These are phyloP conservation scores for Leccinum variicolor DNA, from an alignment of 768 basidiomycete species.

Conservation along the genomic window DNA sequence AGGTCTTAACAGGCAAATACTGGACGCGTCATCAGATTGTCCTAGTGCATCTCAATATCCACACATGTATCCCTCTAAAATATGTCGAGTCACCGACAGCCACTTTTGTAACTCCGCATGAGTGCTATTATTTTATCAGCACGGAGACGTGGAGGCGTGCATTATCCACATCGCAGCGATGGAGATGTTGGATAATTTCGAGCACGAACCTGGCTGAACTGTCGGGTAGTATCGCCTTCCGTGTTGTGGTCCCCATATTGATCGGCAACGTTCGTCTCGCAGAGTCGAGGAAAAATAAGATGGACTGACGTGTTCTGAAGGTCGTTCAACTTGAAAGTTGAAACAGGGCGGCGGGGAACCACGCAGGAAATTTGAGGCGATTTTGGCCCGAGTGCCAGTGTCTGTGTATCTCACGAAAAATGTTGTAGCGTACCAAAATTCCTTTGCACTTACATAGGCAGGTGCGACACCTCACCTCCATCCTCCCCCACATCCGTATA, in stretches of 20 bases:
- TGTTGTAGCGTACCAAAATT: no score
- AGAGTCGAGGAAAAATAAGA: slow-evolving; percentile 2
- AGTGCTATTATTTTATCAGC: no score
- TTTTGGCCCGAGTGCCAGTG: slow-evolving; percentile 7
- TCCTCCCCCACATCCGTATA: no score
- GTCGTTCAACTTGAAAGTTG: background rate
- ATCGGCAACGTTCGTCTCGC: background rate
- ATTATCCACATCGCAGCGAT: slow-evolving; percentile 8
- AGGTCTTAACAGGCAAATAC: background rate
- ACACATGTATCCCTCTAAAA: background rate
- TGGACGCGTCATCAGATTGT: background rate
- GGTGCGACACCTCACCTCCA: no score
- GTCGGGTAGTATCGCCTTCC: background rate
- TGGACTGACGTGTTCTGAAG: slow-evolving; percentile 1
- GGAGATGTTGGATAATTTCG: slow-evolving; percentile 1
- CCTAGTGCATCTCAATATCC: background rate
- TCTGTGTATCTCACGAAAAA: no score
- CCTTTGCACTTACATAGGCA: no score
- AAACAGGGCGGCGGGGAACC: slow-evolving; percentile 1
- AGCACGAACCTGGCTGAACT: slow-evolving; percentile 2
- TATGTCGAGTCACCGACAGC: background rate
- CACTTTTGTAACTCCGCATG: background rate
- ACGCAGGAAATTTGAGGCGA: slow-evolving; percentile 3
- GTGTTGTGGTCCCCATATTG: background rate
- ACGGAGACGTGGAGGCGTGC: slow-evolving; percentile 3